Evolutionary conservation across 305 asterid genomes (phyloP).

Genomic region (Fraxinus nigra): DNA sequence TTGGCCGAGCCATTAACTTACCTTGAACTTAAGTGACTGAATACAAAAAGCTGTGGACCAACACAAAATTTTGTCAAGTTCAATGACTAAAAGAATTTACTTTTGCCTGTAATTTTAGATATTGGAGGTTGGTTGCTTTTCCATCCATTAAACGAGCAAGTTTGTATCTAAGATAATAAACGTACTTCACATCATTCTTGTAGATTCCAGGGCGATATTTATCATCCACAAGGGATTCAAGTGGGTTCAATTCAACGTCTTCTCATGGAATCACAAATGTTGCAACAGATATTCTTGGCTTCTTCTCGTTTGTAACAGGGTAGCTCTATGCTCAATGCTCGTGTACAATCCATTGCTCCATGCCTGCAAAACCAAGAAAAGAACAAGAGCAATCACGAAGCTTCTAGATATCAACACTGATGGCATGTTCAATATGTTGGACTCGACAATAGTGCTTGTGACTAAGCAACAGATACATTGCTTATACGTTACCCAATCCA

Average conservation of each 20-base stretch:
- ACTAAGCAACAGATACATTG: neutral
- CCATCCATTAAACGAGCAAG: slow-evolving; percentile 35
- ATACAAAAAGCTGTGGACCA: neutral
- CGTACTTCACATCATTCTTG: slow-evolving; percentile 26
- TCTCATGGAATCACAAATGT: slow-evolving; percentile 33
- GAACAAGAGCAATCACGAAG: neutral
- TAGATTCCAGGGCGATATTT: slow-evolving; percentile 18
- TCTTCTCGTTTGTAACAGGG: slow-evolving; percentile 24
- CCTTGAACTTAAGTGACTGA: neutral
- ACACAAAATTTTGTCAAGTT: neutral
- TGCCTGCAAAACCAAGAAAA: slow-evolving; percentile 21
- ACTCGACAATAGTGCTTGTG: neutral
- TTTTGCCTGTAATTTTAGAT: neutral
- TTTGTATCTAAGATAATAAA: slow-evolving; percentile 31
- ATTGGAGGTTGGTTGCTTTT: slow-evolving; percentile 13
- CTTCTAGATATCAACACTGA: neutral
- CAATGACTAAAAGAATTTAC: neutral
- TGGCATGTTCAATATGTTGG: neutral
- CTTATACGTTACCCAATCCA: neutral
- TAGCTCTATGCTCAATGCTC: slow-evolving; percentile 44
- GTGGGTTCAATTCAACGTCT: slow-evolving; percentile 30
- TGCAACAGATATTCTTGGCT: slow-evolving; percentile 30
- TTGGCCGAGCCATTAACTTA: too few relatives aligned
- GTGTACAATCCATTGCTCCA: slow-evolving; percentile 53
- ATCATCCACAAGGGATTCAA: slow-evolving; percentile 25